A percentile compares a stretch with the other conserved stretches of the same genome.
Conservation (phyloP, 2,329 filamentous ascomycete genomes). For the Ceratocystiopsis sp. region DNA sequence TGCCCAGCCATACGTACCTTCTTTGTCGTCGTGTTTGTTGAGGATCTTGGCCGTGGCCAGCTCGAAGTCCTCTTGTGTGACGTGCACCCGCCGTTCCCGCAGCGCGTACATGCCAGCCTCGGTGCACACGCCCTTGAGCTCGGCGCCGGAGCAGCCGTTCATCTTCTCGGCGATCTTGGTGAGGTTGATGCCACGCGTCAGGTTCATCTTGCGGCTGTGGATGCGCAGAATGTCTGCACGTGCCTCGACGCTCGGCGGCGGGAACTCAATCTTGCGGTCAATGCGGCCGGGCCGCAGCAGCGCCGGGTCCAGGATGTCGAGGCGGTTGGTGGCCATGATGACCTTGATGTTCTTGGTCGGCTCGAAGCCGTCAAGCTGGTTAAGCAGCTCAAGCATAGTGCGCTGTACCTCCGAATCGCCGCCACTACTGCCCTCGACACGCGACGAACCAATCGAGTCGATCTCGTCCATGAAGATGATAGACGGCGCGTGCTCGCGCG, state of each 20-base stretch:
- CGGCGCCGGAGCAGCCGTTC: constrained; percentile 95
- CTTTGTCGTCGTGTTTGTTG: constrained; percentile 99
- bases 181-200: constrained; percentile 92
- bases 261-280: constrained; percentile 98
- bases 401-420: constrained; percentile 97
- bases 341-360: constrained; percentile 99
- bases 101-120: constrained; percentile 98
- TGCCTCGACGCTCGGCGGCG: constrained; percentile 87
- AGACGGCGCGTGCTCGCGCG: constrained; percentile 87
- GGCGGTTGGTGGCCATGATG: constrained; percentile 97
- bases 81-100: constrained; percentile 86
- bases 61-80: constrained; percentile 98
- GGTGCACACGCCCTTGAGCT: constrained; percentile 96
- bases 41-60: constrained; percentile 96
- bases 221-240: constrained; percentile 95
- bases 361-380: constrained; percentile 97
- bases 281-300: constrained; percentile 91
- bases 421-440: constrained; percentile 86
- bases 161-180: constrained; percentile 99
- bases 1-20: constrained; percentile 27
- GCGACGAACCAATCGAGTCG: constrained; percentile 92
- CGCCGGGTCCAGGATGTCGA: constrained; percentile 92
- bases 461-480: constrained; percentile 99
- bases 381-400: constrained; percentile 95
- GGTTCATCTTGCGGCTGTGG: constrained; percentile 95